Percentiles rank a stretch among this genome's conserved stretches.
Evolutionary conservation across 805 yeast species (phyloP).

Genomic region (Hanseniaspora lindneri): DNA sequence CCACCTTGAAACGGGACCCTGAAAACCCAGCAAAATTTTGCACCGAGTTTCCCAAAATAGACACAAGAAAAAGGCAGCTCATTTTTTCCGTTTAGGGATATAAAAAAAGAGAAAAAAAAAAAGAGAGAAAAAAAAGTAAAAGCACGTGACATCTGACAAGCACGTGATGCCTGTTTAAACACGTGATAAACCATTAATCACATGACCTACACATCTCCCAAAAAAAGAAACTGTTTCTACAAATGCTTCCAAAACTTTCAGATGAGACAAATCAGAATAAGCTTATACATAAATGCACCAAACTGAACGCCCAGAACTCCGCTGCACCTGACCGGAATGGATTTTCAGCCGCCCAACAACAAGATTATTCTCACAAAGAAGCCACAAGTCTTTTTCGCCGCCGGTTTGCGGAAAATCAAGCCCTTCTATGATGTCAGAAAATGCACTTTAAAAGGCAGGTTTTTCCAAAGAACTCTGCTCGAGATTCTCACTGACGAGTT

Average conservation of each 20-base stretch:
- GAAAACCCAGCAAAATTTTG: not conserved
- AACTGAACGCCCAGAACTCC: not conserved
- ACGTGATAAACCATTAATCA: no score
- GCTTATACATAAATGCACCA: no score
- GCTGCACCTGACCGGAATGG: not conserved
- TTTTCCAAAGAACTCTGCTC: slow-evolving; percentile 32
- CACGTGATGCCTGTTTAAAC: no score
- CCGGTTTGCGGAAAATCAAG: slow-evolving; percentile 32
- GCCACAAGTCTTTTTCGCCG: slow-evolving; percentile 14
- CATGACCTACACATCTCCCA: no score
- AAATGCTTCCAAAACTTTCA: no score
- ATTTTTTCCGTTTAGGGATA: no score
- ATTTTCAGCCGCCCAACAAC: slow-evolving; percentile 3
- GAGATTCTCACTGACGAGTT: slow-evolving; percentile 35
- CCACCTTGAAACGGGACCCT: not conserved
- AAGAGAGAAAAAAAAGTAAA: no score
- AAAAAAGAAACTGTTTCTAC: no score
- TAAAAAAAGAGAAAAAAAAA: no score
- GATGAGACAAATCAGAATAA: no score
- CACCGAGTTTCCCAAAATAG: not conserved
- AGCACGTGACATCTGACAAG: no score
- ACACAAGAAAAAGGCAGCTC: no score
- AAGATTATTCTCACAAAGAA: slow-evolving; percentile 4
- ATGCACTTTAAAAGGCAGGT: slow-evolving; percentile 36
- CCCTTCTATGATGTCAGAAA: slow-evolving; percentile 33